phyloP scores from a whole-genome alignment of 257 asterid species.

The Knoxia roxburghii region DNA sequence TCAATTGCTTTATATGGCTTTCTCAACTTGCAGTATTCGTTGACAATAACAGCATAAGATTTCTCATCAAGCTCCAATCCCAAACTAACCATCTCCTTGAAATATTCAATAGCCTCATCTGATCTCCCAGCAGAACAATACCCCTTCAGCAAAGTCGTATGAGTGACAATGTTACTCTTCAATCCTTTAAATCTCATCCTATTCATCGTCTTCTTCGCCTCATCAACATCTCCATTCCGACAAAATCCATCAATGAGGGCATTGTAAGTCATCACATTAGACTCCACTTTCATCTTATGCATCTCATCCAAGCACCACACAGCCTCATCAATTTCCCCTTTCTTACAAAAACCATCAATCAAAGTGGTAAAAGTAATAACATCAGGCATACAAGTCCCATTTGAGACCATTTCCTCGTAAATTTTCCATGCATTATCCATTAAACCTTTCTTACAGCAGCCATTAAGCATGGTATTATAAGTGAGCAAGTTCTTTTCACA shows the following conservation, averaged over 20 bases:
- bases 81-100: conserved; percentile 35
- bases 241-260: conserved; percentile 50
- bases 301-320: conserved; percentile 37
- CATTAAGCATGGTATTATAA: conserved; percentile 35
- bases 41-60: conserved; percentile 29
- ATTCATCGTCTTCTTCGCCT: conserved; percentile 41
- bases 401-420: conserved; percentile 26
- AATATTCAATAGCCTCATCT: conserved; percentile 36
- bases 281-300: conserved; percentile 25
- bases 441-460: conserved; percentile 41
- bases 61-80: conserved; percentile 40
- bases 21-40: conserved; percentile 37
- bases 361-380: conserved; percentile 32
- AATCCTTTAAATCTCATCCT: conserved; percentile 40
- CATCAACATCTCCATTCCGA: conserved; percentile 36
- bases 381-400: conserved; percentile 33
- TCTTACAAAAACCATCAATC: conserved; percentile 47
- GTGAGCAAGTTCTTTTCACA: conserved; percentile 29
- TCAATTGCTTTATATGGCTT: conserved; percentile 39
- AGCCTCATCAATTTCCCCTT: conserved; percentile 30
- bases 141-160: conserved; percentile 47
- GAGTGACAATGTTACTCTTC: conserved; percentile 33
- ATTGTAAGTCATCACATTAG: conserved; percentile 40
- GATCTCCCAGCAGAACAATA: conserved; percentile 39
- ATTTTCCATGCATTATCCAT: conserved; percentile 29